Evolutionary conservation across 2,329 filamentous ascomycete species (phyloP), one percentile per base, ranked within the genome.

Genomic region (Chalaropsis thielavioides): DNA sequence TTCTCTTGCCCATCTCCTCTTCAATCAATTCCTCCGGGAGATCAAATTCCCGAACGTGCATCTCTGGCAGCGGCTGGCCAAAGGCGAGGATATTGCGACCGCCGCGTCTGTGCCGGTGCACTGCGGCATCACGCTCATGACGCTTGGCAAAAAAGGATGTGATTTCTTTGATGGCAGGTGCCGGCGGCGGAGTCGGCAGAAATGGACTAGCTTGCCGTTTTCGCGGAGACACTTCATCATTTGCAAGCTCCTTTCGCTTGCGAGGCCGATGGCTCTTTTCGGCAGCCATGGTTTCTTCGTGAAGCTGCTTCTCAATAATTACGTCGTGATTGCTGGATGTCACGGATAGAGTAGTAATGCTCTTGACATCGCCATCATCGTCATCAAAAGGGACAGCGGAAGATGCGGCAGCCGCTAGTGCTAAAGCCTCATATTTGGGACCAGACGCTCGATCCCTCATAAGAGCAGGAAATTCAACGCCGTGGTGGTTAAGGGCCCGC

Each of bases 111-210:
- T 83, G 80, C 69, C 84, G 85, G 68, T 84, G 87, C n/a, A 96
- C 75, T 10, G 92, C 90, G 6, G 85, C 83, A 24, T 91, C 89
- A 31, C 92, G 86, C 67, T 92, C 81, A 71, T 95, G 86, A 27
- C 82, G 84, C 75, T 94, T 91, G 19, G 81, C 74, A 72, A 91
- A 97, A 76, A 96, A 96, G 0, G 90, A 95, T n/a, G 79, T 87
- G 72, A 96, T 91, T 44, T 89, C 87, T 66, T 80, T 82, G 1
- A 74, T 74, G 11, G 77, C 76, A 35, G 75, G 74, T 73, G 72
- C 10, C n/a, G 70, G 69, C 13, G 69, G 69, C 43, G 61, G 66
- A 27, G 64, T 72, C 70, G 51, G 69, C 69, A 58, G 61, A 27
- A 41, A 38, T 6, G 63, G 62, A 35, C 61, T 62, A 64, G 61